These are phyloP conservation scores for Barbarea vulgaris DNA, from an alignment of 345 rosid genomes.

Conservation along the genomic window DNA sequence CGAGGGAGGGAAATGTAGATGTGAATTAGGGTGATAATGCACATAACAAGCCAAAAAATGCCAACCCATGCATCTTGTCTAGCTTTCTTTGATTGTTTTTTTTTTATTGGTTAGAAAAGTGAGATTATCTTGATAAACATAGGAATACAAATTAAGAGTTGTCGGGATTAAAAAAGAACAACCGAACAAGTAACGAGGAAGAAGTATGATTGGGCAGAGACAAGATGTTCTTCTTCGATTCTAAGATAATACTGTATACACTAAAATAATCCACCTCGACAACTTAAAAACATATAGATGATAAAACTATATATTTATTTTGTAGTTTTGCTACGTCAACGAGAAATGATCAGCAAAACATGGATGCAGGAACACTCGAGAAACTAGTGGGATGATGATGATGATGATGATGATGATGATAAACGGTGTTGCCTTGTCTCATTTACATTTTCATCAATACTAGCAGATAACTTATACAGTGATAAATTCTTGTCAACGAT, in stretches of 20 bases:
- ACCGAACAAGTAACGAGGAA: conserved; percentile 6
- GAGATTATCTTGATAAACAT: not conserved
- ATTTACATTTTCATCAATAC: not conserved
- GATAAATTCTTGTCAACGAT: not conserved
- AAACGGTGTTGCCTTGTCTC: conserved; percentile 26
- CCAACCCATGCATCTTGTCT: not conserved
- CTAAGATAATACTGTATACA: not conserved
- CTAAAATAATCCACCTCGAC: not conserved
- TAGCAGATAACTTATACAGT: not conserved
- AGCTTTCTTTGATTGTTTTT: not conserved
- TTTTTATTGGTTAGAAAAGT: not conserved
- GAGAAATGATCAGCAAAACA: not conserved
- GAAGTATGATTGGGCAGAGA: not conserved
- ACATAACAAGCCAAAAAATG: conserved; percentile 8
- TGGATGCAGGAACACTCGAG: not conserved
- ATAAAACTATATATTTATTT: not conserved
- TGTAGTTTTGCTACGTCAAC: not conserved
- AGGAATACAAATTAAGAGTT: not conserved
- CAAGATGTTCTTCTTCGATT: not conserved
- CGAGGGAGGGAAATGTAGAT: not conserved
- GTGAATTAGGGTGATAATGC: not conserved
- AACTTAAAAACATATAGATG: not conserved
- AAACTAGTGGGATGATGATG: too few relatives aligned
- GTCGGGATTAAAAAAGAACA: not conserved
- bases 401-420: not conserved